A percentile compares a stretch with the other conserved stretches of the same genome.
These are phyloP conservation scores for Leptographium flavum DNA, from an alignment of 2,329 filamentous ascomycete genomes.

Conservation along the genomic window DNA sequence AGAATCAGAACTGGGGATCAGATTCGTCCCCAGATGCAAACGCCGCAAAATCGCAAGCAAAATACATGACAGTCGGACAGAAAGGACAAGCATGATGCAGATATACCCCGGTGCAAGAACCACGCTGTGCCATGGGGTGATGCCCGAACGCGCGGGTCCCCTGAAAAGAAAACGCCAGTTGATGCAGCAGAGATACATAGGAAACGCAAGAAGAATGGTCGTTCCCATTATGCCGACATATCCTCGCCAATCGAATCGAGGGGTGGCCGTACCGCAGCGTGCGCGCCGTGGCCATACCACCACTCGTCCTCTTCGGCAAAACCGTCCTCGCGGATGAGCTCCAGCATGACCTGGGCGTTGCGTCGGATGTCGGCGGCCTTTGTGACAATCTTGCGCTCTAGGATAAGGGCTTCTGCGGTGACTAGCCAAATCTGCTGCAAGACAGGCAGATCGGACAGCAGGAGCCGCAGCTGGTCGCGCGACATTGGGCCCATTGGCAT, in stretches of 20 bases:
- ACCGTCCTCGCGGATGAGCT: slow-evolving; percentile 49
- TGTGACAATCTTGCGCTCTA: slow-evolving; percentile 44
- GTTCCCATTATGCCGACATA: background rate
- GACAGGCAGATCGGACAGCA: slow-evolving; percentile 41
- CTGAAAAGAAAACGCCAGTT: background rate
- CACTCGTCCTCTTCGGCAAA: slow-evolving; percentile 46
- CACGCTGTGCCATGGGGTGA: slow-evolving; percentile 15
- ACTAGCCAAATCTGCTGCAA: slow-evolving; percentile 48
- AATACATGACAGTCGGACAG: background rate
- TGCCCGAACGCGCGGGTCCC: background rate
- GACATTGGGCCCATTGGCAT: slow-evolving; percentile 45
- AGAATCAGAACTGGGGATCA: too few relatives aligned
- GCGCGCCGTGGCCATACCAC: slow-evolving; percentile 40
- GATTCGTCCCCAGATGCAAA: slow-evolving; percentile 1
- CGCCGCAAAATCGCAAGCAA: too few relatives aligned
- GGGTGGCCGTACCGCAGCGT: slow-evolving; percentile 40
- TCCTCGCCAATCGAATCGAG: slow-evolving; percentile 36
- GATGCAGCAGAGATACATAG: background rate
- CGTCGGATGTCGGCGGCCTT: slow-evolving; percentile 46
- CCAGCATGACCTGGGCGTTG: slow-evolving; percentile 46
- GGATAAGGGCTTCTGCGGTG: slow-evolving; percentile 47
- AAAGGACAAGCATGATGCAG: background rate
- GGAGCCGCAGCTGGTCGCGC: slow-evolving; percentile 31
- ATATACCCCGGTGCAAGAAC: background rate
- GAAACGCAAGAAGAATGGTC: background rate